phyloP scores from a whole-genome alignment of 805 yeast species.

The Yarrowia sp. region DNA sequence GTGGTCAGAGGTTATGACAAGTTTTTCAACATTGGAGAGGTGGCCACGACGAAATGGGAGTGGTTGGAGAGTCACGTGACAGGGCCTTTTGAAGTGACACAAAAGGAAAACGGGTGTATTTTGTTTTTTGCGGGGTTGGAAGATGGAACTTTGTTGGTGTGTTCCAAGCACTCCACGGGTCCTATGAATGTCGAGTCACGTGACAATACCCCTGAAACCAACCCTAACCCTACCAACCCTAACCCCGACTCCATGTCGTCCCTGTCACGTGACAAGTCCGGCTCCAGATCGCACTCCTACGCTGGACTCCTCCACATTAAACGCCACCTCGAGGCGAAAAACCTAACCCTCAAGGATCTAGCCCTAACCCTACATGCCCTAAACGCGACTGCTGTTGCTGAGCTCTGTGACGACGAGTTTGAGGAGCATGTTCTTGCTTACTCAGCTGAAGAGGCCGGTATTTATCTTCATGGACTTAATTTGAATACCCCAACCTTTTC shows the following conservation, averaged over 20 bases:
- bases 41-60: slow-evolving; percentile 50
- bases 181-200: slow-evolving; percentile 38
- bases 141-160: slow-evolving; percentile 76
- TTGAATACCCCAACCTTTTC: slow-evolving; percentile 58
- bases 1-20: slow-evolving; percentile 90
- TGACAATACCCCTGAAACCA: not conserved
- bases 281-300: slow-evolving; percentile 63
- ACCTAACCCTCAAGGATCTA: slow-evolving; percentile 48
- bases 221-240: not conserved
- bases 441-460: slow-evolving; percentile 62
- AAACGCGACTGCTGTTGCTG: slow-evolving; percentile 83
- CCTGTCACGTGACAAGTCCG: not conserved
- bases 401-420: slow-evolving; percentile 85
- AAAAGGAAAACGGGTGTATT: slow-evolving; percentile 93
- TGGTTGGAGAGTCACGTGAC: slow-evolving; percentile 47
- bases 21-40: slow-evolving; percentile 81
- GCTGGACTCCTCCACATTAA: slow-evolving; percentile 63
- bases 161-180: slow-evolving; percentile 91
- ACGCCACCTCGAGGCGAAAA: slow-evolving; percentile 48
- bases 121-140: slow-evolving; percentile 73
- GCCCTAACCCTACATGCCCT: slow-evolving; percentile 52
- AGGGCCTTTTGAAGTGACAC: slow-evolving; percentile 79
- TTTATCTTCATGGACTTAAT: slow-evolving; percentile 89
- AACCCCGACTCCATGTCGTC: not conserved
- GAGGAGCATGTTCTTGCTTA: slow-evolving; percentile 92